Evolutionary conservation across 2,329 filamentous ascomycete genomes (phyloP).

Genomic region (Beauveria sp.): DNA sequence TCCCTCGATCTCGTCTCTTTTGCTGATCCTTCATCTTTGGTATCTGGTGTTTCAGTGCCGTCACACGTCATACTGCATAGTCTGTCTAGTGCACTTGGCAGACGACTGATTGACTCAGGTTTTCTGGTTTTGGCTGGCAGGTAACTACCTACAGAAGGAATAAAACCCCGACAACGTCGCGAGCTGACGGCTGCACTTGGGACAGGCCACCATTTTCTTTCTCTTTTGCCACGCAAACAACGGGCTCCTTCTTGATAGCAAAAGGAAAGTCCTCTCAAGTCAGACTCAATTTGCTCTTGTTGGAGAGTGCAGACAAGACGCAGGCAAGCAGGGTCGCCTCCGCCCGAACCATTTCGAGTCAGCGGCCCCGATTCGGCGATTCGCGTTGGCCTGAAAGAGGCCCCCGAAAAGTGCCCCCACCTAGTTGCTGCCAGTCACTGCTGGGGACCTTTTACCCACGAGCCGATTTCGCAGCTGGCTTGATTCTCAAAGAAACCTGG

Average conservation of each 20-base stretch:
- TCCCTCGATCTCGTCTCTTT: background rate
- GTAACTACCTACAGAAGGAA: background rate
- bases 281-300: background rate
- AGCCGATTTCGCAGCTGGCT: slow-evolving; percentile 8
- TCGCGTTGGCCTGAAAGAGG: background rate
- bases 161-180: background rate
- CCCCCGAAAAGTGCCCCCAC: background rate
- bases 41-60: slow-evolving; percentile 6
- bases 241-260: background rate
- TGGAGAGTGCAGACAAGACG: background rate
- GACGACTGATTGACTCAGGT: slow-evolving; percentile 3
- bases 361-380: background rate
- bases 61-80: slow-evolving; percentile 10
- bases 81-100: slow-evolving; percentile 3
- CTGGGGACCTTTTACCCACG: too few species aligned
- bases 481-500: background rate
- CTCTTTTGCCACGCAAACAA: background rate
- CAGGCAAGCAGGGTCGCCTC: background rate
- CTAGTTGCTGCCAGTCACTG: background rate
- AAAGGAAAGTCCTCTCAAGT: background rate
- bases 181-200: background rate
- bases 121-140: background rate
- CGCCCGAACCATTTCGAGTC: slow-evolving; percentile 2
- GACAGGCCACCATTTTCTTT: background rate
- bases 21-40: slow-evolving; percentile 5